Base-by-base conservation (phyloP, 495 filamentous ascomycete genomes). In the Apodospora peruviana region DNA sequence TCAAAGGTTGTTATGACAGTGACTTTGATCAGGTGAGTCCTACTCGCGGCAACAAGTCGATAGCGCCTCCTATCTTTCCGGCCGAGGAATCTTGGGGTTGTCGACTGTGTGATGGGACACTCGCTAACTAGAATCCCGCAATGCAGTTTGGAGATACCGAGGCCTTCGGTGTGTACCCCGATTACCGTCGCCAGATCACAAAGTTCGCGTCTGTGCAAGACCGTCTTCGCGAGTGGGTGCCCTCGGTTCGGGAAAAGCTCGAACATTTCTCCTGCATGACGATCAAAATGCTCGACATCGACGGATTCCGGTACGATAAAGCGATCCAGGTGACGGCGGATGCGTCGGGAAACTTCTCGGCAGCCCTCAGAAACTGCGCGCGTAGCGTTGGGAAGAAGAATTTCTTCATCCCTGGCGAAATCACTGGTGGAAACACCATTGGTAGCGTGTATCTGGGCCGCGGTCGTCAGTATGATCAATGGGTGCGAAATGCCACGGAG, bases 181-280 rank as follows among this genome's bases (percentile, higher is more conserved):
- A 85, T 48, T 87, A 78, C 73, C 69, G 84, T 50, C 59, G 61
- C 14, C 74, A 85, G 53, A 66, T 88, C 25, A 76, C 83, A 5
- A 87, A 87, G 51, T 87, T 87, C 61, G 81, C 82, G 32, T 83
- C 74, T 29, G 85, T 87, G 2, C 85, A 88, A 60, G 84, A 88
- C 58, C 80, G 85, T 49, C 68, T 88, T n/a, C 75, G 85, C 22
- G 84, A 87, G 62, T 88, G 84, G 84, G 59, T 73, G 19, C 80
- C 82, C 0, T 72, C 69, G 42, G 84, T 87, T 7, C 68, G 74
- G 20, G 66, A 79, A 32, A 78, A 78, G 48, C 59, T 88, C 32
- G 72, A 77, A 40, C 71, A 73, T 23, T 84, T 87, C 52, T 83
- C 83, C n/a, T 87, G 84, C 59, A 78, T 85, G 59, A 72, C 78